Conservation (phyloP, 1,284 basidiomycete species). For the Mycena sp. region DNA sequence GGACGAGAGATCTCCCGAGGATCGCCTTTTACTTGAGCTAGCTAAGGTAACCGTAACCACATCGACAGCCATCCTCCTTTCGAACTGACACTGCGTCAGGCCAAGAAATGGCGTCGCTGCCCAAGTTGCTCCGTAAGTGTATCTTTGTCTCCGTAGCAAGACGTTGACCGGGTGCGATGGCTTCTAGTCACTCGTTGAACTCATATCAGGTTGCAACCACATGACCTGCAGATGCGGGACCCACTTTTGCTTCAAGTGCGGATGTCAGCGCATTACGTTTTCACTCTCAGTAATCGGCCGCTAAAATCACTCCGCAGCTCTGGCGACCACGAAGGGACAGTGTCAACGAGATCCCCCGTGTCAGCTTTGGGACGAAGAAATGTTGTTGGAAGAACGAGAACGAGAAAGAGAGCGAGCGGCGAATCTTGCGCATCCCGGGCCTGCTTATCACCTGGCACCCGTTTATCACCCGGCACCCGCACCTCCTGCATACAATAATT, state of each 20-base stretch:
- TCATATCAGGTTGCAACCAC: constrained; percentile 50
- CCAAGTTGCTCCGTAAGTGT: constrained; percentile 48
- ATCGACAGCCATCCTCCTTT: background rate
- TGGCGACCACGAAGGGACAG: constrained; percentile 27
- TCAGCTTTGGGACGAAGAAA: constrained; percentile 51
- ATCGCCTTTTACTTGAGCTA: constrained; percentile 47
- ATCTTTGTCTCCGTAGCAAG: background rate
- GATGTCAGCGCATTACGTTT: constrained; percentile 7
- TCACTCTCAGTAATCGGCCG: background rate
- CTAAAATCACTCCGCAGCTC: background rate
- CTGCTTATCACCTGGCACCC: constrained; percentile 5
- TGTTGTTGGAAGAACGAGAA: constrained; percentile 48
- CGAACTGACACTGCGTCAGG: constrained; percentile 34
- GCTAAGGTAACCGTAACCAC: constrained; percentile 39
- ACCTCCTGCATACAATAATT: constrained; percentile 3
- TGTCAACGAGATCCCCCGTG: constrained; percentile 49
- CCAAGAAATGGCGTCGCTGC: constrained; percentile 53
- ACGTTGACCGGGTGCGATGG: too few relatives aligned
- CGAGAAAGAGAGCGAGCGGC: constrained; percentile 33
- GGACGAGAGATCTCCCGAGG: constrained; percentile 52
- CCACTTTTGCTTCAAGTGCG: constrained; percentile 30
- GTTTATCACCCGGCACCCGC: background rate
- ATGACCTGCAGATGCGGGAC: constrained; percentile 38
- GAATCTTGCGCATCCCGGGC: background rate
- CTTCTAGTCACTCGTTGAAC: constrained; percentile 40